These are phyloP conservation scores for Echeveria elegans DNA, from an alignment of 164 flowering plant genomes.

Conservation along the genomic window DNA sequence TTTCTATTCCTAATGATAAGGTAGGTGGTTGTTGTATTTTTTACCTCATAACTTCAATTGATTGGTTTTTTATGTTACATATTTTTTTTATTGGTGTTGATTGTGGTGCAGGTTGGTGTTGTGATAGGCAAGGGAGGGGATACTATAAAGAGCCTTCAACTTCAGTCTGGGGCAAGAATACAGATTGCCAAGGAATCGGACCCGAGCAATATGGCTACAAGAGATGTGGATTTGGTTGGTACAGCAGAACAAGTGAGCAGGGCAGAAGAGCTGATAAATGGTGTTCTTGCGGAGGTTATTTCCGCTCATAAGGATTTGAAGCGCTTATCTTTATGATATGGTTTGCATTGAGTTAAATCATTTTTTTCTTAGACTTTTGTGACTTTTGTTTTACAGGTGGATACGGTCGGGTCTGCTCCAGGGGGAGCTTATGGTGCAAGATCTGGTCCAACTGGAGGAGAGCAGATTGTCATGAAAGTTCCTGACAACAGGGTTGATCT, in stretches of 20 bases:
- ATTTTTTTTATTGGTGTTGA: not conserved
- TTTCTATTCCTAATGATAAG: constrained; percentile 19
- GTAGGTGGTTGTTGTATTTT: constrained; percentile 4
- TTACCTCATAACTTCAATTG: not conserved
- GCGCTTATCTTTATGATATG: not conserved
- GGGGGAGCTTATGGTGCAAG: constrained; percentile 8
- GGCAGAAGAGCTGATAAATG: constrained; percentile 24
- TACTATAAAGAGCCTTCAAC: constrained; percentile 18
- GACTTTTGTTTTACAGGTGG: constrained; percentile 12
- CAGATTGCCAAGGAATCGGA: constrained; percentile 18
- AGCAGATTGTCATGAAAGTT: constrained; percentile 17
- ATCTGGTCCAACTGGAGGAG: constrained; percentile 15
- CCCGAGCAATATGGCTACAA: constrained; percentile 14
- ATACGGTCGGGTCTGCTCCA: constrained; percentile 15
- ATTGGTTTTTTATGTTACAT: not conserved
- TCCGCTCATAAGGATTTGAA: not conserved
- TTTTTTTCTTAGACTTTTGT: not conserved
- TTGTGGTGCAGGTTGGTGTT: constrained; percentile 17
- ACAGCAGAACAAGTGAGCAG: constrained; percentile 20
- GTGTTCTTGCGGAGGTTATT: constrained; percentile 20
- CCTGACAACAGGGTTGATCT: constrained; percentile 18
- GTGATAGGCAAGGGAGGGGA: constrained; percentile 24
- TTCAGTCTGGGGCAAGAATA: constrained; percentile 20
- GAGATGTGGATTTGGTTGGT: constrained; percentile 24
- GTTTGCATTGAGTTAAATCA: not conserved